Conservation (phyloP, 768 basidiomycete genomes). For the Tulasnella sp. region DNA sequence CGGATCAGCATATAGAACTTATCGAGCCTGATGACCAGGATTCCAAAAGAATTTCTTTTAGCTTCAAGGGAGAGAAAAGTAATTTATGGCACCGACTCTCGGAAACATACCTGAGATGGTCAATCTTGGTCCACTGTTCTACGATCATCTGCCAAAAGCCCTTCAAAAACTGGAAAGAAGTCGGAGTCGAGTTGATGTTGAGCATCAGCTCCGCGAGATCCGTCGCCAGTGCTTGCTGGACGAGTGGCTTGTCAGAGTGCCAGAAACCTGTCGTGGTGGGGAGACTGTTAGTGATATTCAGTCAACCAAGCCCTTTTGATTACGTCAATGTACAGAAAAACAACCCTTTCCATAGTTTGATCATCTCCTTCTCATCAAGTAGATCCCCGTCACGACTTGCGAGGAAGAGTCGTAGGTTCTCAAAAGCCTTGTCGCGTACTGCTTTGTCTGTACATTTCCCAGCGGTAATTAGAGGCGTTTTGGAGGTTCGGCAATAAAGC, state of each 20-base stretch:
- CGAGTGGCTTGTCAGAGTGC: conserved; percentile 98
- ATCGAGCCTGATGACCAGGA: conserved; percentile 55
- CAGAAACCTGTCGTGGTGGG: conserved; percentile 63
- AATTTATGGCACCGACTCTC: neutral
- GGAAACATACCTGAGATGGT: conserved; percentile 63
- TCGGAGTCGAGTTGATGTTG: conserved; percentile 44
- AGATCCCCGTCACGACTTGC: conserved; percentile 50
- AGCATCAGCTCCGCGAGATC: conserved; percentile 78
- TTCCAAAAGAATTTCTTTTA: neutral
- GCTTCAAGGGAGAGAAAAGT: neutral
- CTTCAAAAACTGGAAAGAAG: conserved; percentile 64
- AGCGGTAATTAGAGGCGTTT: conserved; percentile 4
- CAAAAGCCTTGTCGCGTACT: conserved; percentile 83
- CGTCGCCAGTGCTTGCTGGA: conserved; percentile 83
- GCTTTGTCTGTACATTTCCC: conserved; percentile 59
- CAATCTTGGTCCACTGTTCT: conserved; percentile 89
- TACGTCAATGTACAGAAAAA: conserved; percentile 68
- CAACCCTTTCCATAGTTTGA: conserved; percentile 93
- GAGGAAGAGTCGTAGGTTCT: conserved; percentile 66
- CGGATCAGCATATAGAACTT: conserved; percentile 96
- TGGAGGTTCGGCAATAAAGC: neutral
- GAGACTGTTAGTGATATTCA: neutral
- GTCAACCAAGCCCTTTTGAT: neutral
- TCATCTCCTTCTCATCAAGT: conserved; percentile 66
- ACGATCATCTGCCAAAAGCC: conserved; percentile 90